Base-by-base conservation (phyloP, 2,329 filamentous ascomycete species). In the Neonectria neomacrospora region DNA sequence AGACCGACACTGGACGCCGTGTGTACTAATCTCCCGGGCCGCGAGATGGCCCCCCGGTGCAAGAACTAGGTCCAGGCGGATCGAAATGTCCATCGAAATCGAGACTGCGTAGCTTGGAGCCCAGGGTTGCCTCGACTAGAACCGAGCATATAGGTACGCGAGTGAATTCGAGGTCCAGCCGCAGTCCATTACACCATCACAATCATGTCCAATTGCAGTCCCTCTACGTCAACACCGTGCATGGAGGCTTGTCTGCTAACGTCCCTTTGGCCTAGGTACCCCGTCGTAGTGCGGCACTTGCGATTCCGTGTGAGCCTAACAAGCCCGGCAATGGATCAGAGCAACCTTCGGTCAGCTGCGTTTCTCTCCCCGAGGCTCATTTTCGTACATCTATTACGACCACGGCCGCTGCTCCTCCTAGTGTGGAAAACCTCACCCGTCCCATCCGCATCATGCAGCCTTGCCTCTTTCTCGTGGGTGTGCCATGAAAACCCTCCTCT, bases 401-500 rank as follows among this genome's bases (percentile, higher is more conserved):
- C 26, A 30, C 23, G 8, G 47, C 28, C 28, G n/a, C 26, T 26
- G 5, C n/a, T 5, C n/a, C 12, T 2, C n/a, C n/a, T 32, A 32
- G 11, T 20, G 28, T 34, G 11, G 47, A 16, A 32, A 32, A 14
- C 5, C 18, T 32, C 5, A 12, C 8, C 47, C 26, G 47, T 20
- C 26, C 45, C 23, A 30, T 30, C 45, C 45, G 26, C 16, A 48
- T 28, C 28, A 50, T 50, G 47, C 47, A 32, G 12, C 26, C 47
- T 28, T 32, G n/a, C 11, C 12, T 22, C 14, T n/a, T 12, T n/a
- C 26, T 20, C n/a, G n/a, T 20, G 47, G 47, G 47, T 11, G n/a
- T 50, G 47, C 23, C 22, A 73, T 73, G 71, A 65, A 65, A 44
- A 71, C 69, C 20, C 69, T 74, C 55, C 57, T 73, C 34, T 66